phyloP scores from a whole-genome alignment of 305 asterid species.

The Petunia hybrid region DNA sequence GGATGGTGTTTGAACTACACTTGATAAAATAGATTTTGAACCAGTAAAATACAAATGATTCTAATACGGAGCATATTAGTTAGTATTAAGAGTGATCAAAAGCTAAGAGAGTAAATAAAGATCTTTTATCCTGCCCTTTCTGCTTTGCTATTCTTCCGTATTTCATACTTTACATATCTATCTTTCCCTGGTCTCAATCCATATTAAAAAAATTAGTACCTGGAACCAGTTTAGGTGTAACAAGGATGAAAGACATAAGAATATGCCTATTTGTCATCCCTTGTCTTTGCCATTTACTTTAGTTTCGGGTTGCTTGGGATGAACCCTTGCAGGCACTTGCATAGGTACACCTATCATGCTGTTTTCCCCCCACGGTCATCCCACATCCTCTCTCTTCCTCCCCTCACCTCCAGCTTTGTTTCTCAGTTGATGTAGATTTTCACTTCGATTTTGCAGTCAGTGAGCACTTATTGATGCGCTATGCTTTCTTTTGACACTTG shows the following conservation, averaged over 20 bases:
- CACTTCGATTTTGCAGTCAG: conserved; percentile 4
- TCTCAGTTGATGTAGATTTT: not conserved
- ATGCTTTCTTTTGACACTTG: conserved; percentile 5
- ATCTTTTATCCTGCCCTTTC: not conserved
- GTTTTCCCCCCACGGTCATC: not conserved
- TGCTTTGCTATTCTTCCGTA: not conserved
- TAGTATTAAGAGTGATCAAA: not conserved
- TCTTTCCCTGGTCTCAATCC: not conserved
- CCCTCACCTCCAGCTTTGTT: not conserved
- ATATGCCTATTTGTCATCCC: not conserved
- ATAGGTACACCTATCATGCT: not conserved
- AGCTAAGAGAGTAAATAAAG: not conserved
- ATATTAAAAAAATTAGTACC: not conserved
- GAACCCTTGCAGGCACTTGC: not conserved
- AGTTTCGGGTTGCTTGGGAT: not conserved
- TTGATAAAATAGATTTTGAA: not conserved
- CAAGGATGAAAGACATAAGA: not conserved
- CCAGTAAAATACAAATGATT: conserved; percentile 10
- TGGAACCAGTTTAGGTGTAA: not conserved
- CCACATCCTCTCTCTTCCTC: not conserved
- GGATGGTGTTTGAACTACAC: not conserved
- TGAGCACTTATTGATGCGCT: not conserved
- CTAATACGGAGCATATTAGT: not conserved
- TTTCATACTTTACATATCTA: not conserved
- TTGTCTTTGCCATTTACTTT: not conserved